Evolutionary conservation across 805 yeast genomes (phyloP).

Genomic region (Maudiozyma serrabonitensis): DNA sequence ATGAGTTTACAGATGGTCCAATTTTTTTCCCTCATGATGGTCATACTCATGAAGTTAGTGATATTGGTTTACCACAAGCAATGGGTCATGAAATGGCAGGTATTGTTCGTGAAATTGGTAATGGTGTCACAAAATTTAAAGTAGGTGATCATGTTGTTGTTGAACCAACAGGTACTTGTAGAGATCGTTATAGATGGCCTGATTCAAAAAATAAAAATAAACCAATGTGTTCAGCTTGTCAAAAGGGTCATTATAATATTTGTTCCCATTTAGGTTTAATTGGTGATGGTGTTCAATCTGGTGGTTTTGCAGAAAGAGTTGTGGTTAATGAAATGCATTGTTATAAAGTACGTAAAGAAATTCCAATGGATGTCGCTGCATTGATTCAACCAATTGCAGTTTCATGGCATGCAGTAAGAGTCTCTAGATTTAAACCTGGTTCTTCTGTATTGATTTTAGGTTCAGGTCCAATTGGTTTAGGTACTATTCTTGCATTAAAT

Average conservation of each 20-base stretch:
- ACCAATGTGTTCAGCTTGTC: conserved; percentile 40
- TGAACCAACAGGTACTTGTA: conserved; percentile 54
- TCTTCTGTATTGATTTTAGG: conserved; percentile 44
- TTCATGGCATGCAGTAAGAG: conserved; percentile 47
- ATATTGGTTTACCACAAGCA: conserved; percentile 34
- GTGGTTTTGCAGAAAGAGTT: conserved; percentile 45
- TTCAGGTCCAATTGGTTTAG: conserved; percentile 56
- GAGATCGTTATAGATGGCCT: conserved; percentile 35
- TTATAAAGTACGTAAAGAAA: conserved; percentile 33
- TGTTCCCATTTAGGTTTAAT: conserved; percentile 40
- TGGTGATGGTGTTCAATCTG: conserved; percentile 50
- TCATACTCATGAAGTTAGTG: conserved; percentile 28
- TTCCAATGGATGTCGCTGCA: conserved; percentile 48
- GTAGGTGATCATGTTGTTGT: conserved; percentile 53
- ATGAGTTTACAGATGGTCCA: conserved; percentile 50
- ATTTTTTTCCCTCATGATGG: conserved; percentile 42
- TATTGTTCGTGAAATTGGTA: conserved; percentile 36
- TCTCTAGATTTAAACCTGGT: conserved; percentile 37
- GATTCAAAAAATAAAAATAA: conserved; percentile 23
- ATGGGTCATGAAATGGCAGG: conserved; percentile 52
- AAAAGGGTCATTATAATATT: conserved; percentile 41
- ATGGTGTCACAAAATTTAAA: conserved; percentile 34
- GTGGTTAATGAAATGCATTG: conserved; percentile 33
- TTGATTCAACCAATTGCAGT: conserved; percentile 50
- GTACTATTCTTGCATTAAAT: conserved; percentile 49